Evolutionary conservation across 306 rosid genomes (phyloP), one percentile per base, ranked within the genome.

Genomic region (Dalbergia cultrata): DNA sequence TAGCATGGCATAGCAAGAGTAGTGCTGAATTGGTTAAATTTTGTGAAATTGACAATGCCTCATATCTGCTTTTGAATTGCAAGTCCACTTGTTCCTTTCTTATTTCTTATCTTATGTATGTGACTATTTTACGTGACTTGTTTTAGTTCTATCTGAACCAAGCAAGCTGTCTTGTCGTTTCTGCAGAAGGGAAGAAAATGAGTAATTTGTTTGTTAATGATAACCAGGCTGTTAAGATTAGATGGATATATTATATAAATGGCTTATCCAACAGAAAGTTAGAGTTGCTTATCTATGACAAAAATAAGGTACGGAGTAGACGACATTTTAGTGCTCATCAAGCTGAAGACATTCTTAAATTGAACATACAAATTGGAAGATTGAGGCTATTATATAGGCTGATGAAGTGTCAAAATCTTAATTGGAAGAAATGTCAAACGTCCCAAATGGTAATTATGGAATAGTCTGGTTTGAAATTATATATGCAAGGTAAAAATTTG

Each of bases 31-130:
- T 62, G 60, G 7, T 44, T 58, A 31, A 45, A 26, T 26, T 26
- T 56, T 4, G 5, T 17, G 54, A 57, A 65, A 31, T 22, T 56
- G 49, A 41, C 5, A 65, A 34, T 10, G 31, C 41, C 54, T 34
- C 17, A 49, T 60, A 68, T 68, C 49, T 67, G 21, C 50, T 21
- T 56, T 34, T 72, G 18, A 59, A 41, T 60, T 34, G 44, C 8
- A 61, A 61, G 54, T 33, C 33, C 82, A 79, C 65, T 70, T 70
- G 77, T 79, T n/a, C 19, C 11, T 56, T 56, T 13, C 60, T 5
- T 57, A 35, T 50, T 26, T 26, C 31, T 21, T 21, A 21, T 21
- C 22, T 26, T 26, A 64, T 63, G 18, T 13, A 7, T 34, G 34
- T 76, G 52, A 34, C 9, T 50, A 68, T 8, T 69, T 69, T 47